phyloP scores from a whole-genome alignment of 2,329 filamentous ascomycete species.

The Endothia cerciana region DNA sequence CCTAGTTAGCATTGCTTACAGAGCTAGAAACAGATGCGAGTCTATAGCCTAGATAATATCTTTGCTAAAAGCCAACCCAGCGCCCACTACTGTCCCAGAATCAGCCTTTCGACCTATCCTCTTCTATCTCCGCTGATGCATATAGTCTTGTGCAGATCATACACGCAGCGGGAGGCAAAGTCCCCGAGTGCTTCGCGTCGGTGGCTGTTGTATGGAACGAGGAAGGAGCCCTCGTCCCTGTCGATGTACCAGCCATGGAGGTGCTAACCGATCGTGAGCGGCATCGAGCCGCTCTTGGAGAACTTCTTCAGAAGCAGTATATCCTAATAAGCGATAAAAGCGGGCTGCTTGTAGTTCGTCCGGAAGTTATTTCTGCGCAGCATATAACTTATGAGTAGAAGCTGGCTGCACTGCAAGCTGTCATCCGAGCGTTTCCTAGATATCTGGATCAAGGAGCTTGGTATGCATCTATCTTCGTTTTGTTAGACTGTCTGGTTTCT shows the following conservation, averaged over 20 bases:
- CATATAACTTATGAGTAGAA: neutral
- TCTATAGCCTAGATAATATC: neutral
- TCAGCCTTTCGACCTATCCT: neutral
- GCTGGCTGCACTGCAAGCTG: slow-evolving; percentile 4
- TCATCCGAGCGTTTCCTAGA: slow-evolving; percentile 1
- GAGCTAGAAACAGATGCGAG: neutral
- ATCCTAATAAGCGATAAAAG: neutral
- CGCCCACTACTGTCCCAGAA: no score
- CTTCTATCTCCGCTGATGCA: neutral
- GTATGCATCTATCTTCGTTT: neutral
- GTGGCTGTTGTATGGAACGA: neutral
- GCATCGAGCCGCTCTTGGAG: neutral
- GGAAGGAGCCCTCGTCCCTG: neutral
- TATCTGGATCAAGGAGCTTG: neutral
- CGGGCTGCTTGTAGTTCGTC: neutral
- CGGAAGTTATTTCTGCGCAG: neutral
- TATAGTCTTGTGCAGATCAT: neutral
- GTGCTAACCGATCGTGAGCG: neutral
- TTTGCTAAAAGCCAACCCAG: no score
- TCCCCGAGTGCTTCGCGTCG: neutral
- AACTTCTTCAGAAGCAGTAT: neutral
- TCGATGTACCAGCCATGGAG: neutral
- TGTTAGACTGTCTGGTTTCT: neutral
- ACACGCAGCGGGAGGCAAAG: neutral
- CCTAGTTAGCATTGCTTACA: neutral